Evolutionary conservation across 371 early-diverging fungal species (phyloP).

Genomic region (Mortierella sp.): DNA sequence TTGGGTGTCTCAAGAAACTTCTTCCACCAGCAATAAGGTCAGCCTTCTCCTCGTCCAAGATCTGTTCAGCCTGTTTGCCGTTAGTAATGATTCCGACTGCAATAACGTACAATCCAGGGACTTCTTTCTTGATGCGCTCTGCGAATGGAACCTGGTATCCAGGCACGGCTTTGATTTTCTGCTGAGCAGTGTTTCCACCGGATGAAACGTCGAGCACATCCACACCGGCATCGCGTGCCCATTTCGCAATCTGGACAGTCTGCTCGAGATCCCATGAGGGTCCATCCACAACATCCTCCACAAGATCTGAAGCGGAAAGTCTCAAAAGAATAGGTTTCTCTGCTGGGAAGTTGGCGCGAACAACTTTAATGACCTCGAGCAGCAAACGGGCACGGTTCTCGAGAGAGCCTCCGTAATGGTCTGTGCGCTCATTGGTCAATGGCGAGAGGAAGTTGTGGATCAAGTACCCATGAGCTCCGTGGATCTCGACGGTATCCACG

Average conservation of each 20-base stretch:
- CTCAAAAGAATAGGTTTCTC: slow-evolving; percentile 87
- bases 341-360: slow-evolving; percentile 80
- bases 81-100: slow-evolving; percentile 84
- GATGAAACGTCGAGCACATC: slow-evolving; percentile 82
- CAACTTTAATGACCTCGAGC: slow-evolving; percentile 71
- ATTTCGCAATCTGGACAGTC: slow-evolving; percentile 67
- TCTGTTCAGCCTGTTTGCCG: slow-evolving; percentile 74
- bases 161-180: slow-evolving; percentile 64
- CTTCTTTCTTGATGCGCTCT: slow-evolving; percentile 66
- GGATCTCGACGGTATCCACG: slow-evolving; percentile 90
- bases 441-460: slow-evolving; percentile 86
- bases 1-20: slow-evolving; percentile 80
- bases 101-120: slow-evolving; percentile 68
- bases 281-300: slow-evolving; percentile 61
- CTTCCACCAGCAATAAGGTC: slow-evolving; percentile 85
- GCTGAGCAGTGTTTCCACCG: slow-evolving; percentile 71
- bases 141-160: slow-evolving; percentile 85
- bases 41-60: slow-evolving; percentile 74
- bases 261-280: slow-evolving; percentile 76
- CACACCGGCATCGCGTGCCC: slow-evolving; percentile 73
- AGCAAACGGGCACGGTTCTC: slow-evolving; percentile 83
- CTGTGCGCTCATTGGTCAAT: slow-evolving; percentile 84
- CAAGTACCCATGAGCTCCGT: slow-evolving; percentile 83
- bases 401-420: slow-evolving; percentile 84
- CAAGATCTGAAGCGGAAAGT: slow-evolving; percentile 80